Evolutionary conservation across 2,329 filamentous ascomycete species (phyloP), one percentile per base, ranked within the genome.

Genomic region (Byssochlamys sp.): DNA sequence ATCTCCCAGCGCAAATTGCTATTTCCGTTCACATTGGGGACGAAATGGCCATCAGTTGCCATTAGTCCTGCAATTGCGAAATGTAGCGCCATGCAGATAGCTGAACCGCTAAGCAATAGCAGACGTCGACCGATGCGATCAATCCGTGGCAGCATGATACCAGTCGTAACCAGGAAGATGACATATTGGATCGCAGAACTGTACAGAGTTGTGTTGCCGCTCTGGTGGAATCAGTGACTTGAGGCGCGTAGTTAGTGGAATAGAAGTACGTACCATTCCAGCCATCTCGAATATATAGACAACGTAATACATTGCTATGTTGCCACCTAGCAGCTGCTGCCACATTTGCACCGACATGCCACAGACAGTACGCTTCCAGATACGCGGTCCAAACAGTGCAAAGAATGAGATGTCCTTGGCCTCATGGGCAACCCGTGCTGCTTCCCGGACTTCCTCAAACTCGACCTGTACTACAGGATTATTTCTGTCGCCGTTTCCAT

Each of bases 261-360:
- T 4, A 19, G 39, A 45, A n/a, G 19, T 24, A 60, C 65, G 59
- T 50, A 72, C 69, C 56, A 85, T 77, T 39, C 78, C 77, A 9
- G 82, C 81, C 81, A 85, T 85, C 54, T 79, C 68, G 62, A 83
- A 84, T 59, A 84, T 80, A 66, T 83, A 84, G 2, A 82, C 79
- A 58, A 85, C 78, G 58, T 85, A 85, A 68, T 84, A 83, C 63
- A 80, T 78, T 19, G 80, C 80, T 2, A 82, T 78, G 55, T 84
- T 84, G 55, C 81, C 82, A 5, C 81, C 81, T 0, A 80, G 76
- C 14, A 84, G 66, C 53, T 84, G 81, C 48, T 82, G 80, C 80
- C 75, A 84, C 14, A 83, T 77, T 67, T 84, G 81, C 0, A 78
- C 80, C 25, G 76, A 78, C 12, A 81, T 70, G 3, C 77, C 81